Conservation (phyloP, 352 stramenopile genomes). For the Phytophthora pisi region DNA sequence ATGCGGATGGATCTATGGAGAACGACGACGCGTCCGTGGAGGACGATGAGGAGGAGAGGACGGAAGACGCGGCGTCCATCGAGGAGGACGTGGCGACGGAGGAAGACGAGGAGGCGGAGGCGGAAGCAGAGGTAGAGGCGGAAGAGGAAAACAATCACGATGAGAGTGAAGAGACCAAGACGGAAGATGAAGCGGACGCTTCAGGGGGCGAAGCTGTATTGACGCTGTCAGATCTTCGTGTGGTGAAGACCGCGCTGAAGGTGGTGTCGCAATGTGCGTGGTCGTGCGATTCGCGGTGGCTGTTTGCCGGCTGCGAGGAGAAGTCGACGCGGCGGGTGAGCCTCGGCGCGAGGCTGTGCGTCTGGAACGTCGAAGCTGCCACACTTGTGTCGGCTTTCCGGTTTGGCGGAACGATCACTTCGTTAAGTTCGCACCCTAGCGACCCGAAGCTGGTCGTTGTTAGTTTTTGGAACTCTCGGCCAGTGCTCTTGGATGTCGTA, state of each 20-base stretch:
- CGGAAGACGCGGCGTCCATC: conserved; percentile 33
- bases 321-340: conserved; percentile 55
- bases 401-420: conserved; percentile 65
- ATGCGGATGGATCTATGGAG: conserved; percentile 37
- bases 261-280: conserved; percentile 67
- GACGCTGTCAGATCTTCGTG: conserved; percentile 52
- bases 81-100: conserved; percentile 44
- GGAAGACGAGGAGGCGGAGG: conserved; percentile 28
- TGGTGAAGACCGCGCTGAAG: conserved; percentile 63
- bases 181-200: conserved; percentile 22
- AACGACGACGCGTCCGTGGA: conserved; percentile 44
- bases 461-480: conserved; percentile 61
- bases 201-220: conserved; percentile 25
- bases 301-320: conserved; percentile 76
- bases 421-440: conserved; percentile 56
- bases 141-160: conserved; percentile 30
- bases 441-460: conserved; percentile 63
- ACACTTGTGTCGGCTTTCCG: conserved; percentile 61
- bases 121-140: conserved; percentile 1
- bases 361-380: conserved; percentile 70
- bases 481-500: conserved; percentile 57
- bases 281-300: conserved; percentile 63
- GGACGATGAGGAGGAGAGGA: conserved; percentile 47
- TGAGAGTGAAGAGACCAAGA: conserved; percentile 27
- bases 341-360: conserved; percentile 61